These are phyloP conservation scores for Teratosphaeria destructans DNA, from an alignment of 2,329 filamentous ascomycete genomes.

Conservation along the genomic window DNA sequence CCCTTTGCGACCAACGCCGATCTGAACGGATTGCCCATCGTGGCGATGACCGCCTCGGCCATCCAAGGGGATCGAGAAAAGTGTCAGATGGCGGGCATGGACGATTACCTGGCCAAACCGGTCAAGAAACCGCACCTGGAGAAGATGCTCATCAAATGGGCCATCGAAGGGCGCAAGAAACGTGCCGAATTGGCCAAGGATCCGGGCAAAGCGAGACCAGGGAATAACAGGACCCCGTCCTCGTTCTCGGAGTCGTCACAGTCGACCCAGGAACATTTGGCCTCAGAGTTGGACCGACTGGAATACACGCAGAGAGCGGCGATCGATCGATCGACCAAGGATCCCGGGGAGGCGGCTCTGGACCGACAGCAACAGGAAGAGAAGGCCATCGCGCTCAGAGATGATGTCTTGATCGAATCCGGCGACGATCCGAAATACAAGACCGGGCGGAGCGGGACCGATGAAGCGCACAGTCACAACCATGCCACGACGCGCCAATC, in stretches of 20 bases:
- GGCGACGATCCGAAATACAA: constrained; percentile 28
- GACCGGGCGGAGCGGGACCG: constrained; percentile 13
- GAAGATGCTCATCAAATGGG: constrained; percentile 63
- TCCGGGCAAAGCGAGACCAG: constrained; percentile 9
- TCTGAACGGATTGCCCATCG: constrained; percentile 55
- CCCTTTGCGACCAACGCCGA: constrained; percentile 51
- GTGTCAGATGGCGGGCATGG: constrained; percentile 64
- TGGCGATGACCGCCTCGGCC: constrained; percentile 73
- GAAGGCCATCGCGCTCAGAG: constrained; percentile 42
- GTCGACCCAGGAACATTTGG: constrained; percentile 25
- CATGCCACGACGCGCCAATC: neutral
- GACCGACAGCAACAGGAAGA: constrained; percentile 44
- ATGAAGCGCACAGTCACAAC: constrained; percentile 9
- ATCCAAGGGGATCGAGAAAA: constrained; percentile 69
- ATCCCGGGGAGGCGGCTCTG: constrained; percentile 36
- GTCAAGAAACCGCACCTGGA: constrained; percentile 59
- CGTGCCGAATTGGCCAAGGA: constrained; percentile 15
- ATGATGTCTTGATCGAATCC: constrained; percentile 45
- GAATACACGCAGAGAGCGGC: constrained; percentile 27
- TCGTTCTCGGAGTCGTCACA: constrained; percentile 14
- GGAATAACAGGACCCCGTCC: constrained; percentile 6
- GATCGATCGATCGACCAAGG: constrained; percentile 31
- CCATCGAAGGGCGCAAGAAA: constrained; percentile 33
- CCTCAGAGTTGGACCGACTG: constrained; percentile 23
- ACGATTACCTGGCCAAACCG: constrained; percentile 62